A percentile compares a stretch with the other conserved stretches of the same genome.
Conservation (phyloP, 768 basidiomycete genomes). For the Trametes cinnabarina region DNA sequence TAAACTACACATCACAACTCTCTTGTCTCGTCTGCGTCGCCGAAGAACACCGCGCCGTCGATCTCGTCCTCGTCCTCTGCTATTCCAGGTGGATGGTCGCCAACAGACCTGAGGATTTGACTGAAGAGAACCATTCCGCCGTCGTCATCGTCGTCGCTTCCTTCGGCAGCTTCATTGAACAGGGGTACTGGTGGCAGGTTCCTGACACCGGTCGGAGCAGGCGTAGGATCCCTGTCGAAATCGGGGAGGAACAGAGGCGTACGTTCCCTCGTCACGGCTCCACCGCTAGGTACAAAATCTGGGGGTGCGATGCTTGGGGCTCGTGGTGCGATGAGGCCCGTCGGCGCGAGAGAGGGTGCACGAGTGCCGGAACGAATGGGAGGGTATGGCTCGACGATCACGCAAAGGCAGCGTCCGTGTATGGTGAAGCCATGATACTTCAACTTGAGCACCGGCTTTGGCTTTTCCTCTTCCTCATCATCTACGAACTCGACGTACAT, state of each 20-base stretch:
- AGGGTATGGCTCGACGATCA: constrained; percentile 83
- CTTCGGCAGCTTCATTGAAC: constrained; percentile 31
- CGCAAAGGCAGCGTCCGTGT: constrained; percentile 69
- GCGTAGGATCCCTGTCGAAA: constrained; percentile 43
- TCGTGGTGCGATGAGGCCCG: constrained; percentile 29
- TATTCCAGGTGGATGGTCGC: constrained; percentile 55
- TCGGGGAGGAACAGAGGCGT: constrained; percentile 81
- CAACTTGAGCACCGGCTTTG: constrained; percentile 72
- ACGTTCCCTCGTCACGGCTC: constrained; percentile 37
- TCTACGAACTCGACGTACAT: constrained; percentile 35
- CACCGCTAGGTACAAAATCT: constrained; percentile 26
- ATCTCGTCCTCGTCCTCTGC: constrained; percentile 74
- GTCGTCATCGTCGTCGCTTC: constrained; percentile 34
- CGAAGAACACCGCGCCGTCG: constrained; percentile 71
- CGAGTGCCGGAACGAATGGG: constrained; percentile 40
- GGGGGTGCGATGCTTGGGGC: constrained; percentile 34
- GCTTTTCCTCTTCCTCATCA: constrained; percentile 60
- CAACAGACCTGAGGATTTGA: constrained; percentile 60
- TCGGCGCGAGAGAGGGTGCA: constrained; percentile 32
- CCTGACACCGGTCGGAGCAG: constrained; percentile 32
- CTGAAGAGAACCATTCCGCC: constrained; percentile 74
- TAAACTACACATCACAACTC: constrained; percentile 41
- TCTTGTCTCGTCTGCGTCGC: constrained; percentile 76
- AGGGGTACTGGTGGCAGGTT: constrained; percentile 42
- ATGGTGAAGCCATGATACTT: constrained; percentile 71